Conservation (phyloP, 163 green algal species). For the Scenedesmus sp. region DNA sequence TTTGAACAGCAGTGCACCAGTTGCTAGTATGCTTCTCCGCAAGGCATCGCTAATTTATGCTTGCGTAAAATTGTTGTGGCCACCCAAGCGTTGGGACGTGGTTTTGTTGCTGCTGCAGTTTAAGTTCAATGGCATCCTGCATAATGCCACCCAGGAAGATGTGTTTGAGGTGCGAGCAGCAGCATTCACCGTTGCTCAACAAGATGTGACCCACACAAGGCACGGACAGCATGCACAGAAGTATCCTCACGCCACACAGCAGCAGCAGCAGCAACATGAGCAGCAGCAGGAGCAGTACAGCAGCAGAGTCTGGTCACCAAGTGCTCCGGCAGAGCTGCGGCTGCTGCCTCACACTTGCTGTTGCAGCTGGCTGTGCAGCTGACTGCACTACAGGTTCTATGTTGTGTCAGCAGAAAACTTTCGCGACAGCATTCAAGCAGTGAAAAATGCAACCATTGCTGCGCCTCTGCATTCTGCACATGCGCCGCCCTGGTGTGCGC, state of each 20-base stretch:
- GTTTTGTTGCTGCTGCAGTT: conserved; percentile 59
- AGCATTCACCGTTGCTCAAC: neutral
- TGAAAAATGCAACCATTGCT: conserved; percentile 16
- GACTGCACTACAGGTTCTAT: no score
- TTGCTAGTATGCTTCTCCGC: neutral
- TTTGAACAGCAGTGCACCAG: neutral
- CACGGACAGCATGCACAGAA: neutral
- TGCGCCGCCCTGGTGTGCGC: neutral
- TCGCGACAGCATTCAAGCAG: no score
- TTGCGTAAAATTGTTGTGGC: no score
- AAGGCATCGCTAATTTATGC: no score
- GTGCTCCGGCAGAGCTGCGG: neutral
- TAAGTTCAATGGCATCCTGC: conserved; percentile 76
- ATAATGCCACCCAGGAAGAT: conserved; percentile 67
- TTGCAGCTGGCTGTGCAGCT: neutral
- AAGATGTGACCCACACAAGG: neutral
- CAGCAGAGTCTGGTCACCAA: neutral
- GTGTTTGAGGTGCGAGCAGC: conserved; percentile 68
- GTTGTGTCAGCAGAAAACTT: no score
- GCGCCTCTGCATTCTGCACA: neutral
- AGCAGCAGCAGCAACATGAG: neutral
- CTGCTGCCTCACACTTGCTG: neutral
- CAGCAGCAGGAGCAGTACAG: neutral
- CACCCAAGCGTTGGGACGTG: no score
- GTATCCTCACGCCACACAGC: no score